A percentile compares a stretch with the other conserved stretches of the same genome.
Conservation (phyloP, 2,329 filamentous ascomycete species). For the Cercospora berteroae region DNA sequence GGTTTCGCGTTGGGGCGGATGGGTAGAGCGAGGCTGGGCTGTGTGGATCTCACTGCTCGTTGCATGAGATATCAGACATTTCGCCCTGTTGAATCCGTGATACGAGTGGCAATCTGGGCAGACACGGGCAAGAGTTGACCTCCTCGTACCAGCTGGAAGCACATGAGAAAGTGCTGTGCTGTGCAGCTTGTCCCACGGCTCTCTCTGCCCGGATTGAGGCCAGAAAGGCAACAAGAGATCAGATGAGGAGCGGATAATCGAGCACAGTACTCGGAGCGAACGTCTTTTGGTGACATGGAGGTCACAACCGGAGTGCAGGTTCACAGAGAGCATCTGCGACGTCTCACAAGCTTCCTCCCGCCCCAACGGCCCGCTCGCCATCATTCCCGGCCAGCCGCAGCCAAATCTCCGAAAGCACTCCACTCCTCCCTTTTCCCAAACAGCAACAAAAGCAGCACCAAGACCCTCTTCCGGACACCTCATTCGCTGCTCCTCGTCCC, state of each 20-base stretch:
- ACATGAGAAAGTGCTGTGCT: neutral
- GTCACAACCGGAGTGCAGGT: constrained; percentile 7
- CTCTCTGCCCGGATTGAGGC: neutral
- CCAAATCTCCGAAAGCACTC: neutral
- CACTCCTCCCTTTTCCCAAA: neutral
- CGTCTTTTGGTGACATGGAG: too few relatives aligned
- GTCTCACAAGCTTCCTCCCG: neutral
- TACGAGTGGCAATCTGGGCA: neutral
- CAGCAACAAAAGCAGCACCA: neutral
- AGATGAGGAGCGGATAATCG: neutral
- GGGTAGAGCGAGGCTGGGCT: neutral
- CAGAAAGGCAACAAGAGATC: neutral
- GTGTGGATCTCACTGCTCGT: neutral
- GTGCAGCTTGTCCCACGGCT: neutral
- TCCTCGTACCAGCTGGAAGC: neutral
- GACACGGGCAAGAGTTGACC: neutral
- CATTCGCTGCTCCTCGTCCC: neutral
- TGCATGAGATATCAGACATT: neutral
- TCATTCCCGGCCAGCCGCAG: neutral
- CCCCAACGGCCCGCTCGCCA: neutral
- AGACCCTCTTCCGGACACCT: neutral
- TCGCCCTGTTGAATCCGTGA: neutral
- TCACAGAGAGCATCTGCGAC: neutral
- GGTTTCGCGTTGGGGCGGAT: neutral
- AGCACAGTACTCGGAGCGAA: neutral